Base-by-base conservation (phyloP, 192 early-diverging fungal genomes). In the Coemansia sp. region DNA sequence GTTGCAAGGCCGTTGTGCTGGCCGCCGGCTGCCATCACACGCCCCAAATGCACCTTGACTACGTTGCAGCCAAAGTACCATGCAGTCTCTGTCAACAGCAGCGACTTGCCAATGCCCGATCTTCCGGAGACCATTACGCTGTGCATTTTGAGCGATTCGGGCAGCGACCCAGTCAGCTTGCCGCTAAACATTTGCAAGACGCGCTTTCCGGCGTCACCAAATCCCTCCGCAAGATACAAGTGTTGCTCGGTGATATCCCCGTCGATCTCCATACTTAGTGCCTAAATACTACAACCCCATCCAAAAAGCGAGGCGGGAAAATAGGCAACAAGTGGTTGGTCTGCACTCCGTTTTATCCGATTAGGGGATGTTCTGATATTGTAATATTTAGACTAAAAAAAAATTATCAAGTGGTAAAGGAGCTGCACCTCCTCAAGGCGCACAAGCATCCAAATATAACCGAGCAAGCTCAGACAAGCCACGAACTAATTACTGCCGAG, bases 81-180 rank as follows among this genome's bases (percentile, higher is more conserved):
- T 0, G 75, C 76, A 8, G 78, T 49, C 19, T 47, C 41, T 6
- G 54, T 59, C 2, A 85, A 9, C 11, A 81, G 43, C 35, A 81
- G 67, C 6, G 78, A 62, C 56, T 85, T 85, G n/a, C 83, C 83
- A 9, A 71, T 57, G 1, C 83, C 83, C 1, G 83, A 54, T n/a
- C 69, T 60, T 10, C 83, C 83, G 2, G 78, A 78, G 7, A 85
- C n/a, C 22, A 85, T 45, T 0, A 78, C 20, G 42, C 72, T 76
- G 37, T 68, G 69, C 2, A 77, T 36, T 10, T 35, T 37, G 1
- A 76, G 60, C 35, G 32, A 61, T 3, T 17, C 2, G 36, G 78
- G 62, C n/a, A 64, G 32, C 0, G 39, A 11, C 17, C 12, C 17
- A 8, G 22, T 4, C 19, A 59, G 24, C 40, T 73, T 76, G 31